phyloP scores from a whole-genome alignment of 2,329 filamentous ascomycete genomes.

The Colletotrichum cordylinicola region DNA sequence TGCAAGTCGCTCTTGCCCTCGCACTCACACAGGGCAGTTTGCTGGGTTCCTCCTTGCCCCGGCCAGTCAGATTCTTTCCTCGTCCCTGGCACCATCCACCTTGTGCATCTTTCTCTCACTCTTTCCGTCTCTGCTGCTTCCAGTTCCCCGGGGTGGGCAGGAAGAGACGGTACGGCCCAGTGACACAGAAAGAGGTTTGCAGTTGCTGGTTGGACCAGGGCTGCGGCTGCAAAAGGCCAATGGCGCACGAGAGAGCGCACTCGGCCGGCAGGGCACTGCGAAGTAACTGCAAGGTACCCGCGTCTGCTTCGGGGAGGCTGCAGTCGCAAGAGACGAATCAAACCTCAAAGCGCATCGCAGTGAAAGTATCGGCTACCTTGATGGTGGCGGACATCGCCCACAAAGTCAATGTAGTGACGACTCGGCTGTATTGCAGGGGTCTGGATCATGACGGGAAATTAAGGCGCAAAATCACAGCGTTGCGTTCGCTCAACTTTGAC shows the following conservation, averaged over 20 bases:
- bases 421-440: background rate
- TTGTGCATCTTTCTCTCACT: background rate
- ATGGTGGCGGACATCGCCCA: background rate
- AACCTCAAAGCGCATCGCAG: background rate
- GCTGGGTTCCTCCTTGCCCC: background rate
- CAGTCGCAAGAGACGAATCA: background rate
- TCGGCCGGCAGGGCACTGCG: conserved; percentile 1
- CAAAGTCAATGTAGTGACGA: background rate
- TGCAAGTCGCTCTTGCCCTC: background rate
- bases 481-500: conserved; percentile 1
- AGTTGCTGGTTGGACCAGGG: background rate
- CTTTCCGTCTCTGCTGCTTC: background rate
- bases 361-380: background rate
- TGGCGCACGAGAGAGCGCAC: background rate
- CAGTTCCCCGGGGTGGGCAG: background rate
- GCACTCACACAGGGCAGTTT: background rate
- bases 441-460: conserved; percentile 18
- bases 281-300: conserved; percentile 16
- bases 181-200: background rate
- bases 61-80: background rate
- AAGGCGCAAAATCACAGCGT: conserved; percentile 22
- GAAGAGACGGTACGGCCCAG: background rate
- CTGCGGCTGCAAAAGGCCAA: background rate
- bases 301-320: background rate
- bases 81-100: background rate